phyloP scores from a whole-genome alignment of 2,329 filamentous ascomycete species.

The Trichothecium sympodiale region DNA sequence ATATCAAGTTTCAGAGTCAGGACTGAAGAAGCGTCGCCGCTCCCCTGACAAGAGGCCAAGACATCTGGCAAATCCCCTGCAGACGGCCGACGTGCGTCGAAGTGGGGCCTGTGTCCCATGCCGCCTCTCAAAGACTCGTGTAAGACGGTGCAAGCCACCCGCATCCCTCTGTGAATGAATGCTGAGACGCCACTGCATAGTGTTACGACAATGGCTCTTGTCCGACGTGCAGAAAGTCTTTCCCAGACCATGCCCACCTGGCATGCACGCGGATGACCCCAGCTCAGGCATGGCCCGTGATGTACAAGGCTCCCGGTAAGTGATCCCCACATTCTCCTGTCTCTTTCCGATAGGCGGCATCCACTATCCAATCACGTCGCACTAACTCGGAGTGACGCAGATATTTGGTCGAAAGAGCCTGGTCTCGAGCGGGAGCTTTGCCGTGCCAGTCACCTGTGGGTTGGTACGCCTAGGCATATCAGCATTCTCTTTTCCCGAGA shows the following conservation, averaged over 20 bases:
- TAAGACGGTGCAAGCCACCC: constrained; percentile 20
- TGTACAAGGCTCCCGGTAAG: constrained; percentile 26
- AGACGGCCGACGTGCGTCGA: constrained; percentile 38
- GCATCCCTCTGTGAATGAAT: constrained; percentile 6
- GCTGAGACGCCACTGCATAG: constrained; percentile 18
- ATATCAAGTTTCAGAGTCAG: too few species aligned
- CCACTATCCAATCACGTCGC: neutral
- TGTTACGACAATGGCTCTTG: constrained; percentile 29
- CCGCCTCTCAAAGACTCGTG: constrained; percentile 34
- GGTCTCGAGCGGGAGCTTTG: constrained; percentile 21
- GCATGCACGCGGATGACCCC: constrained; percentile 27
- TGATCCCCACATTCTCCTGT: constrained; percentile 11
- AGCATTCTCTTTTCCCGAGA: constrained; percentile 23
- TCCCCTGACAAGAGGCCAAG: constrained; percentile 21
- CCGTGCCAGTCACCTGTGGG: constrained; percentile 22
- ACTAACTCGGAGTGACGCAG: constrained; percentile 15
- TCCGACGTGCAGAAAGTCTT: constrained; percentile 28
- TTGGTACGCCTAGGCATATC: constrained; percentile 23
- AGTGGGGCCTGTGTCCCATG: constrained; percentile 36
- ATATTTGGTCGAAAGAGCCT: constrained; percentile 25
- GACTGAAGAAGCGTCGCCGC: constrained; percentile 7
- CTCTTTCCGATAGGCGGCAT: neutral
- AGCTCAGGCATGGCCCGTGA: constrained; percentile 24
- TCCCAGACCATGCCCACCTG: constrained; percentile 27
- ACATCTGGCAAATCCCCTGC: constrained; percentile 26